Conservation (phyloP, 2,329 filamentous ascomycete species). For the Claviceps sp. region DNA sequence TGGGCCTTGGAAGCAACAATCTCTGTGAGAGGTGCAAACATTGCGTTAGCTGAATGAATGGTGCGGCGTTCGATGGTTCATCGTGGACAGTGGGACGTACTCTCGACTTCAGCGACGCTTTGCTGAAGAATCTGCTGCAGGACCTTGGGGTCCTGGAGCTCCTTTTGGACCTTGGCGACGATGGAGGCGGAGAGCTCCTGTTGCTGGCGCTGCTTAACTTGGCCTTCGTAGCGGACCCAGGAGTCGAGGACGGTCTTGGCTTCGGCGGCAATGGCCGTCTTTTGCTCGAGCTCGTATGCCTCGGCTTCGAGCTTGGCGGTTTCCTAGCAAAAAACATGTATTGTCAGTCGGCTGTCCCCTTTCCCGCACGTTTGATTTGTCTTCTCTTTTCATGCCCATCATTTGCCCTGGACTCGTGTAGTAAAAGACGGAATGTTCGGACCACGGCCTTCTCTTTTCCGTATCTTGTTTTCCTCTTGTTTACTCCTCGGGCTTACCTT, state of each 20-base stretch:
- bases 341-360: neutral
- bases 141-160: conserved; percentile 93
- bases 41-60: neutral
- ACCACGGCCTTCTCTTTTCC: neutral
- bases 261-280: conserved; percentile 80
- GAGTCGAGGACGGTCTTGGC: conserved; percentile 93
- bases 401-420: too few relatives aligned
- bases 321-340: conserved; percentile 45
- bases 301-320: conserved; percentile 91
- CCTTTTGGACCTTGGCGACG: conserved; percentile 97
- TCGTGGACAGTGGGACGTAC: conserved; percentile 33
- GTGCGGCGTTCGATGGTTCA: too few relatives aligned
- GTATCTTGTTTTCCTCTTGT: neutral
- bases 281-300: conserved; percentile 95
- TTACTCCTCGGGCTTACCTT: conserved; percentile 49
- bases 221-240: conserved; percentile 96
- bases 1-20: neutral
- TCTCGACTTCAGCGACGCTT: conserved; percentile 91
- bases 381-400: neutral
- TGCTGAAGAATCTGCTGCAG: conserved; percentile 97
- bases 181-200: conserved; percentile 83
- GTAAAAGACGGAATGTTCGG: too few relatives aligned
- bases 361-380: neutral
- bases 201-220: conserved; percentile 99
- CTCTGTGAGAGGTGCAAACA: neutral